These are phyloP conservation scores for Stygiomarasmius scandens DNA, from an alignment of 1,284 basidiomycete genomes.

Conservation along the genomic window DNA sequence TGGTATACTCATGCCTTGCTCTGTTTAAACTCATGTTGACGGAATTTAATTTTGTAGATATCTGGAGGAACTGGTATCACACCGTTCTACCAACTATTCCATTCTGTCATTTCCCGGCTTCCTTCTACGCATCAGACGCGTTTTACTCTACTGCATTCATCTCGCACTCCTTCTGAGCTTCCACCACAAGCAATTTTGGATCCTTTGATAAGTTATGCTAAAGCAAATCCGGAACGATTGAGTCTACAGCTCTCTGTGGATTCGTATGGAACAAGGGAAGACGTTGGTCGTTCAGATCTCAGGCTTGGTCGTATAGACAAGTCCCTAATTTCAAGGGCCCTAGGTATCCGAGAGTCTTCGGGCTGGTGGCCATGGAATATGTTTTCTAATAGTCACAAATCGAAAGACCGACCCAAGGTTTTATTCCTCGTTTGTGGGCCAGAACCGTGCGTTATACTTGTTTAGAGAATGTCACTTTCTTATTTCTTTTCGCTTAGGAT, in stretches of 20 bases:
- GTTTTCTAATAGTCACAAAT: constrained; percentile 31
- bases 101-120: constrained; percentile 37
- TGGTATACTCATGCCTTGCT: constrained; percentile 21
- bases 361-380: constrained; percentile 40
- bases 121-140: constrained; percentile 41
- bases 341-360: constrained; percentile 42
- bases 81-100: constrained; percentile 75
- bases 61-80: constrained; percentile 85
- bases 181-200: constrained; percentile 63
- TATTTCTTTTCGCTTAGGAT: constrained; percentile 49
- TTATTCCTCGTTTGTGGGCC: constrained; percentile 80
- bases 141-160: constrained; percentile 74
- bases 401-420: constrained; percentile 38
- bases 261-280: constrained; percentile 32
- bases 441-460: constrained; percentile 58
- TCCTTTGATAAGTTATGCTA: constrained; percentile 49
- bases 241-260: constrained; percentile 66
- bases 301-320: constrained; percentile 58
- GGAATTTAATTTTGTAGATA: constrained; percentile 49
- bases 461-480: neutral
- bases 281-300: constrained; percentile 20
- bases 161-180: constrained; percentile 59
- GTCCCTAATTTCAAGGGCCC: constrained; percentile 25
- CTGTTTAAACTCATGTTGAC: too few species aligned
- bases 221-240: constrained; percentile 55